Base-by-base conservation (phyloP, 805 yeast genomes). In the Candida glaebosa region DNA sequence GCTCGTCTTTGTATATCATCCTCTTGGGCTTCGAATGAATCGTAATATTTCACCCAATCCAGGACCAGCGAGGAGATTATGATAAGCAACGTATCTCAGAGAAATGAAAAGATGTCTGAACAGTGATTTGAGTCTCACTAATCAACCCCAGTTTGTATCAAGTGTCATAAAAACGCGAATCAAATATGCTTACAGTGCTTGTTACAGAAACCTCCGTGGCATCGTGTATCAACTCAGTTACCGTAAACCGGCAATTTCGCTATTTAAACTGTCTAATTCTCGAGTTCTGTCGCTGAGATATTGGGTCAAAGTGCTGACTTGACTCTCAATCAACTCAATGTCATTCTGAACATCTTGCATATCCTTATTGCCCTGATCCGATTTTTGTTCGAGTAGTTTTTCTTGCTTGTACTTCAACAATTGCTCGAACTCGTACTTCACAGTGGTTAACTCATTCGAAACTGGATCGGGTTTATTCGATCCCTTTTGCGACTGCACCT, bases 381-480 rank as follows among this genome's bases (percentile, higher is more conserved):
- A 34, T 25, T 40, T 48, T 9, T 48, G 41, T 9, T 41, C 31
- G 4, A 62, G 56, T 39, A 83, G 68, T 61, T 79, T 80, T 18
- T 69, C 65, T 58, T 84, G 82, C 60, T 87, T 90, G 61, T 84
- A 90, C 49, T 79, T 82, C 46, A 89, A 74, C 50, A 93, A 67
- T 52, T 86, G 91, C 64, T 88, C 95, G 46, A 84, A 76, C 61
- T 93, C 98, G 52, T 76, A 73, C 45, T 69, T 74, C 10, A 67
- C 49, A 42, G 65, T 54, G 49, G 57, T 41, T 58, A 48, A 50
- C 30, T 57, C 60, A 17, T 42, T 46, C 26, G 54, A 44, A 8
- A 16, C 15, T 16, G 15, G 7, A 4, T 31, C 26, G 10, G 8
- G 26, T 6, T 24, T 35, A 31, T 51, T 52, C 20, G 59, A 44